These are phyloP conservation scores for Trichoderma breve DNA, from an alignment of 2,329 filamentous ascomycete genomes.

Conservation along the genomic window DNA sequence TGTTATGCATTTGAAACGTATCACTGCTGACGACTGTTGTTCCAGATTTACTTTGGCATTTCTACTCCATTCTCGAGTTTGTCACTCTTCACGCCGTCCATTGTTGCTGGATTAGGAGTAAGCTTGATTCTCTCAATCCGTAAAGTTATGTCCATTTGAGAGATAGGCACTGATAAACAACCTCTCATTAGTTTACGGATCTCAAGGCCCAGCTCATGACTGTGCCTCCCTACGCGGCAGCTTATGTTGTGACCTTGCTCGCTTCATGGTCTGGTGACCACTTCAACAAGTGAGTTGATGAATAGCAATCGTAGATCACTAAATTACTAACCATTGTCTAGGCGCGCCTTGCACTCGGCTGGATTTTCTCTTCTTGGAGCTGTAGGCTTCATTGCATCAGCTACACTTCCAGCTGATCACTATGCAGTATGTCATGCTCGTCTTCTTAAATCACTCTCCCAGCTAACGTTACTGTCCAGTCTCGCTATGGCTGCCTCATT, in stretches of 20 bases:
- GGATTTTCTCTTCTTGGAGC: background rate
- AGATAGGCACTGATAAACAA: background rate
- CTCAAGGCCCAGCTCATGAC: constrained; percentile 3
- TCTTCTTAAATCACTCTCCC: background rate
- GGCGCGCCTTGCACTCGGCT: background rate
- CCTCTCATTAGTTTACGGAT: background rate
- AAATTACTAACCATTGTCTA: background rate
- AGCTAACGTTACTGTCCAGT: background rate
- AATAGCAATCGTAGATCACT: background rate
- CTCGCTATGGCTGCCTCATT: background rate
- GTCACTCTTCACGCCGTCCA: background rate
- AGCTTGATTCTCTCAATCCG: background rate
- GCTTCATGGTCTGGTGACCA: background rate
- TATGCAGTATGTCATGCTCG: background rate
- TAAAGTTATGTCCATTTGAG: background rate
- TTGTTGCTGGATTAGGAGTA: background rate
- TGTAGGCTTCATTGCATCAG: background rate
- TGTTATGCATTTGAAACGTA: background rate
- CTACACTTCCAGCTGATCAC: background rate
- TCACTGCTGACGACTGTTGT: background rate
- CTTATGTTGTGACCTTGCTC: background rate
- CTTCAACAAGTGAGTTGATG: background rate
- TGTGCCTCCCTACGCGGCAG: background rate
- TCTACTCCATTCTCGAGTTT: background rate
- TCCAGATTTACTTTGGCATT: background rate